Percentiles rank a stretch among this genome's conserved stretches.
These are phyloP conservation scores for Acacia crassicarpa DNA, from an alignment of 306 rosid genomes.

Conservation along the genomic window DNA sequence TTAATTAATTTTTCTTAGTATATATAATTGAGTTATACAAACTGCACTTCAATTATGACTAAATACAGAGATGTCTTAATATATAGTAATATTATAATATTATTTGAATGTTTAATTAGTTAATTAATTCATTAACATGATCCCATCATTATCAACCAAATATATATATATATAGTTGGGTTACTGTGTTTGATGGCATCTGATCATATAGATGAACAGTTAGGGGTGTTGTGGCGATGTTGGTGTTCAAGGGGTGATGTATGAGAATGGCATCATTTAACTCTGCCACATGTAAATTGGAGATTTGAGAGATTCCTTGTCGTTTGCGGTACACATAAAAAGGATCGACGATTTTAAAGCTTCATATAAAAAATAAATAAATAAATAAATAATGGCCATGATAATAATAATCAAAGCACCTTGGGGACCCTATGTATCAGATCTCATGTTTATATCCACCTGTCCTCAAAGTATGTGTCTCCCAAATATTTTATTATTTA, in stretches of 20 bases:
- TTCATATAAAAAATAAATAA: background rate
- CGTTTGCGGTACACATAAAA: constrained; percentile 13
- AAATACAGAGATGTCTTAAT: background rate
- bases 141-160: background rate
- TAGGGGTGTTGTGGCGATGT: background rate
- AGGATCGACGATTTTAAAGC: constrained; percentile 28
- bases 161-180: background rate
- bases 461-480: constrained; percentile 35
- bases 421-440: constrained; percentile 30
- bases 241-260: background rate
- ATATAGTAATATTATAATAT: background rate
- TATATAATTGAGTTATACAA: background rate
- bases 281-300: constrained; percentile 32
- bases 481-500: background rate
- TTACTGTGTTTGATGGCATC: background rate
- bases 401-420: constrained; percentile 17
- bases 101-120: background rate
- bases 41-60: background rate
- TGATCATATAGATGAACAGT: background rate
- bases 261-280: background rate
- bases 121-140: background rate
- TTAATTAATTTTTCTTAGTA: background rate
- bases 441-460: constrained; percentile 39
- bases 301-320: constrained; percentile 33
- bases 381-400: background rate